Conservation (phyloP, 257 asterid species). For the Orobanche coerulescens region DNA sequence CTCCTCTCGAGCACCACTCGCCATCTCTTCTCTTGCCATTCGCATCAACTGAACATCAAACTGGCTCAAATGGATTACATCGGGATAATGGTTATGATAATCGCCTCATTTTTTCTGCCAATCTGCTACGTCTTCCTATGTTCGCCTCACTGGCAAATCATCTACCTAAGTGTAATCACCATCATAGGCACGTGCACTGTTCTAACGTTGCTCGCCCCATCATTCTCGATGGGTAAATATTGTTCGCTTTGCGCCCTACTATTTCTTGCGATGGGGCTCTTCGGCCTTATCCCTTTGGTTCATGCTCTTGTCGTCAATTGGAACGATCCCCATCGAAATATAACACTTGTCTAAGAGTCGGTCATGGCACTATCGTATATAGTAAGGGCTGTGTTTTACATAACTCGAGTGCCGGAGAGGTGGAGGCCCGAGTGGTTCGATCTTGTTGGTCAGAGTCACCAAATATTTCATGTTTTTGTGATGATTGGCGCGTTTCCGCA, state of each 20-base stretch:
- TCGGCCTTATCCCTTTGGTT: constrained; percentile 73
- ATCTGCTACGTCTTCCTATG: constrained; percentile 90
- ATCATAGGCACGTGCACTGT: constrained; percentile 55
- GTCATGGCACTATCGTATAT: constrained; percentile 72
- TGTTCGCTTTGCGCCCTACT: constrained; percentile 62
- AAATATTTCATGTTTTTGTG: constrained; percentile 87
- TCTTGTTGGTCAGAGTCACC: constrained; percentile 92
- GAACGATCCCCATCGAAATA: constrained; percentile 62
- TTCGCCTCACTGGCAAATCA: constrained; percentile 77
- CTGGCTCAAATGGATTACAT: constrained; percentile 69
- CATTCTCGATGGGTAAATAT: constrained; percentile 48
- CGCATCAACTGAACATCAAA: constrained; percentile 43
- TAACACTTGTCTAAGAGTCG: constrained; percentile 45
- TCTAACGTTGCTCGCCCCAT: constrained; percentile 60
- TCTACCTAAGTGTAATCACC: constrained; percentile 66
- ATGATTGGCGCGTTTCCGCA: constrained; percentile 88
- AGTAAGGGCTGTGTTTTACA: constrained; percentile 57
- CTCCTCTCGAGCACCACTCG: constrained; percentile 76
- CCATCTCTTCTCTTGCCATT: constrained; percentile 89
- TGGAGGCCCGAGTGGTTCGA: constrained; percentile 94
- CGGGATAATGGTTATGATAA: constrained; percentile 91
- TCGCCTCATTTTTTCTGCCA: constrained; percentile 94
- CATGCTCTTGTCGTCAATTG: constrained; percentile 62
- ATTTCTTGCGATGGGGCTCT: constrained; percentile 72
- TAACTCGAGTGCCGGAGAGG: constrained; percentile 71